A percentile compares a stretch with the other conserved stretches of the same genome.
Evolutionary conservation across 345 rosid species (phyloP).

Genomic region (Tarenaya hassleriana): DNA sequence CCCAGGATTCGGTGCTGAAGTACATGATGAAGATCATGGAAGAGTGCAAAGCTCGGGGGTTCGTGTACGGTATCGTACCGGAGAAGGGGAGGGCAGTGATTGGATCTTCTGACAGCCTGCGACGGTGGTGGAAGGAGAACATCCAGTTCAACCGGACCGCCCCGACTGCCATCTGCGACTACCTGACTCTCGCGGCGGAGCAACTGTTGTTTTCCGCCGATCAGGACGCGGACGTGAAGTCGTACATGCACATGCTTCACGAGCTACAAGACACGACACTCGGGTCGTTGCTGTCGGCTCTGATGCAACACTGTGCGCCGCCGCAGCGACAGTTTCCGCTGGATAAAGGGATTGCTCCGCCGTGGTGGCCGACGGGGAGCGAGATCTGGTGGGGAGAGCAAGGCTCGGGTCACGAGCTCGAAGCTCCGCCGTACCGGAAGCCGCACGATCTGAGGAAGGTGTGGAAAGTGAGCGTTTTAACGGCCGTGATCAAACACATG

Average conservation of each 20-base stretch:
- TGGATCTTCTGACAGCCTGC: conserved; percentile 60
- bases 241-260: conserved; percentile 38
- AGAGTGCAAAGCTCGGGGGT: conserved; percentile 51
- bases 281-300: conserved; percentile 59
- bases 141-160: conserved; percentile 50
- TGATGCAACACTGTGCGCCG: conserved; percentile 54
- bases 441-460: conserved; percentile 68
- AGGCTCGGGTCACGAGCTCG: conserved; percentile 43
- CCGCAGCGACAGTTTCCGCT: conserved; percentile 58
- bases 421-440: conserved; percentile 53
- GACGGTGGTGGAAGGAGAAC: conserved; percentile 66
- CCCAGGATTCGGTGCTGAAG: conserved; percentile 61
- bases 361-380: conserved; percentile 65
- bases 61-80: conserved; percentile 67
- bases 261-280: conserved; percentile 60
- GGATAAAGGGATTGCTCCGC: conserved; percentile 56
- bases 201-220: conserved; percentile 8
- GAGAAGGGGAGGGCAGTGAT: conserved; percentile 57
- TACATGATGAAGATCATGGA: conserved; percentile 78
- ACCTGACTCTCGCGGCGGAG: conserved; percentile 26
- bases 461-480: conserved; percentile 61
- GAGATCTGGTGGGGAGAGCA: conserved; percentile 70
- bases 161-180: conserved; percentile 41
- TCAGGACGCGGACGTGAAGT: conserved; percentile 17
- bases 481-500: conserved; percentile 62